Base-by-base conservation (phyloP, 176 grass and related monocot species). In the Juncus inflexus region DNA sequence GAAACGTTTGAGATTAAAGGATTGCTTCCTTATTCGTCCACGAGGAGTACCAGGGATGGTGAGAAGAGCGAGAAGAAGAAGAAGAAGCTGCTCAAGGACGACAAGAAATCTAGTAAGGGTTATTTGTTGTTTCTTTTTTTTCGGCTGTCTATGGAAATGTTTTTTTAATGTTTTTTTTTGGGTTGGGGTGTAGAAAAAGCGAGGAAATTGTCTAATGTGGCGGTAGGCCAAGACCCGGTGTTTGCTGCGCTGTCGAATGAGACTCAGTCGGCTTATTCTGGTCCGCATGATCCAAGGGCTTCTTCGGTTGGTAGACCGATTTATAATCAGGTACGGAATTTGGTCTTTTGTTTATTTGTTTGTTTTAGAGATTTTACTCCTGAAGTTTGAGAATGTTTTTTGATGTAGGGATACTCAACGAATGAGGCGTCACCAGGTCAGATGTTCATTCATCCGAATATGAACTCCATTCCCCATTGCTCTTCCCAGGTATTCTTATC, bases 41-140 rank as follows among this genome's bases (percentile, higher is more conserved):
- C 73, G 43, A 90, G 78, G 65, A 84, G 83, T 50, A 84, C 83
- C 50, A 90, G 74, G 73, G 83, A 90, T 75, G 78, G 67, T 52
- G 82, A 57, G 67, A 90, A 82, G 64, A 83, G 51, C 65, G 87
- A 90, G 69, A 90, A 90, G 64, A 79, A 78, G 50, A 90, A 86
- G 73, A 90, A 90, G 77, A 90, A 90, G 64, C 36, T 78, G 51
- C 41, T 69, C n/a, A 90, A 83, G 68, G 79, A 70, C 40, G 83
- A 90, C 19, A 90, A 86, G 70, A 69, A 65, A 58, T 83, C 87
- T 67, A 83, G 83, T 90, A 80, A 41, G 36, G 70, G 37, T 54
- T 69, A 7, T 76, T 86, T n/a, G 35, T 45, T 15, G 67, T 52
- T 61, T 8, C 14, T 52, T 82, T 52, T 42, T 15, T 54, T 72